These are phyloP conservation scores for Pterocarpus macrocarpus DNA, from an alignment of 306 rosid species.

Conservation along the genomic window DNA sequence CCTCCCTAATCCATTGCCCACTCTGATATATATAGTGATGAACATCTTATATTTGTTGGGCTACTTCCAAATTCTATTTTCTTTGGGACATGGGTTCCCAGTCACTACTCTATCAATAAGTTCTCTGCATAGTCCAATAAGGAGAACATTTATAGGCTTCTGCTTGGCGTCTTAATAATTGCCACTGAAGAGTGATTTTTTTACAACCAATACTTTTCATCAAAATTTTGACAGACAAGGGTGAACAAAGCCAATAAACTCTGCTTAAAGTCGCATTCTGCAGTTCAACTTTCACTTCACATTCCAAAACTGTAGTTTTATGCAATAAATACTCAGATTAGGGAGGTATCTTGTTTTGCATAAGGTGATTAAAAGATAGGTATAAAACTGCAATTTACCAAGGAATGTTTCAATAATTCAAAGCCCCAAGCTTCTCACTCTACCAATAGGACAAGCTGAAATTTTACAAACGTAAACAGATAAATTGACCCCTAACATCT, in stretches of 20 bases:
- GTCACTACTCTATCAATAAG: neutral
- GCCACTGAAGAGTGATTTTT: neutral
- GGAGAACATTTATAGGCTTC: neutral
- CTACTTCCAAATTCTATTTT: neutral
- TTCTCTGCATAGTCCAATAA: neutral
- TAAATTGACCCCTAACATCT: conserved; percentile 21
- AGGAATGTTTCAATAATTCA: too few relatives aligned
- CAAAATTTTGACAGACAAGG: neutral
- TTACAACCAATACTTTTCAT: neutral
- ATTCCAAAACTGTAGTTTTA: conserved; percentile 3
- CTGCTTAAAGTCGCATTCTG: neutral
- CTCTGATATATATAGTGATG: neutral
- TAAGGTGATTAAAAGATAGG: neutral
- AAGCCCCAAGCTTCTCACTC: neutral
- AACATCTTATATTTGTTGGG: neutral
- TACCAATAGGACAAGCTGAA: conserved; percentile 6
- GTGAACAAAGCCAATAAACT: neutral
- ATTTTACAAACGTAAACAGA: conserved; percentile 25
- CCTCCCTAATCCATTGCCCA: conserved; percentile 9
- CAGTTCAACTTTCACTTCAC: conserved; percentile 8
- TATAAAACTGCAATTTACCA: conserved; percentile 10
- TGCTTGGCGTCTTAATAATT: neutral
- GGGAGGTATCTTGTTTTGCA: neutral
- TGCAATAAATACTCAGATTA: neutral
- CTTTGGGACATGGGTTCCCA: neutral